phyloP scores from a whole-genome alignment of 2,329 filamentous ascomycete species.

The Pyricularia pennisetigena region DNA sequence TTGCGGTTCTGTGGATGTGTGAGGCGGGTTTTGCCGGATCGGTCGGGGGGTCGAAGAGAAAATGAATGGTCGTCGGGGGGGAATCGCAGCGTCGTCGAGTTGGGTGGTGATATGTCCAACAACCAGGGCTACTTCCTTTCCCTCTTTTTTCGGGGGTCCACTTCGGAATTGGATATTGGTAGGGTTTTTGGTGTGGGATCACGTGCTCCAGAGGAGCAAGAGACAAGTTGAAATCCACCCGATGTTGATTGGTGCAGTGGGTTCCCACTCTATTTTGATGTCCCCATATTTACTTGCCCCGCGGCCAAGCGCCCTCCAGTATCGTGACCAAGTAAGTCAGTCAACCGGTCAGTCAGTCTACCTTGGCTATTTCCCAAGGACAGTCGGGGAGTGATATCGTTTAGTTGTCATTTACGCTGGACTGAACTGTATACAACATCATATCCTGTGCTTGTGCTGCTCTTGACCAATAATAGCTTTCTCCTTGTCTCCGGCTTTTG shows the following conservation, averaged over 20 bases:
- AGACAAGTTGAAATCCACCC: background rate
- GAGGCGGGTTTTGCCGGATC: background rate
- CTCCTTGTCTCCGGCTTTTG: background rate
- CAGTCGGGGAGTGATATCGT: background rate
- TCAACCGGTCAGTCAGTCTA: background rate
- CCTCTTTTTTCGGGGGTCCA: conserved; percentile 1
- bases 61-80: background rate
- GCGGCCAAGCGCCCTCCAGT: background rate
- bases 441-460: background rate
- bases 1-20: conserved; percentile 25
- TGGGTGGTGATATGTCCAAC: conserved; percentile 1
- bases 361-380: background rate
- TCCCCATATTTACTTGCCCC: background rate
- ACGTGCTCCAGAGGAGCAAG: background rate
- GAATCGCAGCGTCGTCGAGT: background rate
- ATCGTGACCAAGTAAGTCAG: background rate
- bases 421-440: background rate
- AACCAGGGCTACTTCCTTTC: background rate
- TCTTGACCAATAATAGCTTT: background rate
- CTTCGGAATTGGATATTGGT: conserved; percentile 1
- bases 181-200: conserved; percentile 2
- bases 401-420: background rate
- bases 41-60: background rate
- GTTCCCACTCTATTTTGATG: background rate
- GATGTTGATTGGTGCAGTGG: background rate